Percentiles rank a stretch among this genome's conserved stretches.
Conservation (phyloP, 2,329 filamentous ascomycete species). For the Thelonectria rubi region DNA sequence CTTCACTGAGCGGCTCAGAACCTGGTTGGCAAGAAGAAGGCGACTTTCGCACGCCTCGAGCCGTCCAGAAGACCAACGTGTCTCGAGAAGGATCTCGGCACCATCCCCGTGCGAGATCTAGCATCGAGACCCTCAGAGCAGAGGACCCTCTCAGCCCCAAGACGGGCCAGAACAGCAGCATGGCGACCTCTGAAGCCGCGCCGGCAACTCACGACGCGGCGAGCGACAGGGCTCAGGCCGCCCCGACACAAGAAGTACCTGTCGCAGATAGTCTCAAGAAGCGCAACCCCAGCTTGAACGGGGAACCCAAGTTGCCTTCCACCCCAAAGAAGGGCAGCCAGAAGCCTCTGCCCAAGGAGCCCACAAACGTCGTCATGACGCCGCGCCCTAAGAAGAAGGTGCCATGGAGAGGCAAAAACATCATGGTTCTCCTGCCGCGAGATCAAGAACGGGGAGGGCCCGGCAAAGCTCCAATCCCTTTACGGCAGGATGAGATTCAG, state of each 20-base stretch:
- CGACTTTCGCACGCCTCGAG: constrained; percentile 58
- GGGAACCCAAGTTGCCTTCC: constrained; percentile 42
- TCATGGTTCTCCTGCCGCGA: constrained; percentile 73
- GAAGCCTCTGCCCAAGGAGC: constrained; percentile 51
- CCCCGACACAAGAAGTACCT: constrained; percentile 38
- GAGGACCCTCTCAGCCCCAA: constrained; percentile 41
- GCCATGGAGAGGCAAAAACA: constrained; percentile 78
- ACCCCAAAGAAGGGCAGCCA: constrained; percentile 50
- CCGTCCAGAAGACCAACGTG: constrained; percentile 40
- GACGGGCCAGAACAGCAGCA: constrained; percentile 44
- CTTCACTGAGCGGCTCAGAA: constrained; percentile 75
- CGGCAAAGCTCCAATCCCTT: constrained; percentile 62
- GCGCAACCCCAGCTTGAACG: constrained; percentile 37
- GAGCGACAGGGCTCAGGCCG: constrained; percentile 40
- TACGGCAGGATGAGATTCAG: constrained; percentile 64
- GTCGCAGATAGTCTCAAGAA: constrained; percentile 42
- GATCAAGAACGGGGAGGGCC: constrained; percentile 72
- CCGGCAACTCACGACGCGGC: constrained; percentile 41
- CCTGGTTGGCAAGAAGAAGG: constrained; percentile 62
- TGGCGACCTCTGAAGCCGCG: constrained; percentile 46
- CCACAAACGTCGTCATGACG: constrained; percentile 48
- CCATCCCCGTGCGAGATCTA: constrained; percentile 59
- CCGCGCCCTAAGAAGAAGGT: constrained; percentile 76
- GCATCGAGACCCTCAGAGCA: constrained; percentile 64
- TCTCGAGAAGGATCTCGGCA: constrained; percentile 49